Evolutionary conservation across 2,329 filamentous ascomycete genomes (phyloP), one percentile per base, ranked within the genome.

Genomic region (Capronia epimyces): DNA sequence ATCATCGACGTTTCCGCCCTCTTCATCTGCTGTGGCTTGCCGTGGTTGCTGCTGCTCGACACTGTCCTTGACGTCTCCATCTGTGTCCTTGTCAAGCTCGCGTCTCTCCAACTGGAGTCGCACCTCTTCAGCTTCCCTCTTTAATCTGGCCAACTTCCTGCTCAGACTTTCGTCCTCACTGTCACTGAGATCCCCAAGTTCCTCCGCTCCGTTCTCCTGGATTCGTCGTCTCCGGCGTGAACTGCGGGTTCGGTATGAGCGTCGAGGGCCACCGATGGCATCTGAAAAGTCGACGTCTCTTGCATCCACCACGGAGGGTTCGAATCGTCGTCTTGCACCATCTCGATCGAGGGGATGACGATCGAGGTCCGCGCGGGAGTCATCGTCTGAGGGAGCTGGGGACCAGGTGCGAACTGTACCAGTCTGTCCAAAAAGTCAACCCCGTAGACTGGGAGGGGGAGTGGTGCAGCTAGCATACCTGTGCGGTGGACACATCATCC

Each of bases 261-360:
- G 88, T 56, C 87, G 81, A 67, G 91, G 91, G 41, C 82, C 82
- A 52, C 82, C 83, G 31, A 97, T 83, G 46, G 90, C 84, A 68
- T 96, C 90, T 2, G 90, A 95, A 67, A 96, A 93, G 68, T 96
- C 88, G 20, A 86, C 87, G 18, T 85, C 82, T 45, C 79, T 78
- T 4, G 89, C 84, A 64, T 95, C 86, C 25, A 95, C 81, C 34
- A 81, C 78, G 8, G 86, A 76, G 2, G 87, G 83, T 48, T 84
- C 75, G 66, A 98, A 98, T 37, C 83, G 81, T 25, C 80, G 82
- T 50, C 91, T 84, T 37, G 93, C 93, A 65, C 88, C 80, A 61
- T 87, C 79, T 57, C 89, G 82, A 56, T 86, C 84, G 7, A 97
- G 73, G 20, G 83, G 80, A 29, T 86, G 83, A 58, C 84, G 84